These are phyloP conservation scores for Sporothrix brasiliensis DNA, from an alignment of 2,329 filamentous ascomycete genomes.

Conservation along the genomic window DNA sequence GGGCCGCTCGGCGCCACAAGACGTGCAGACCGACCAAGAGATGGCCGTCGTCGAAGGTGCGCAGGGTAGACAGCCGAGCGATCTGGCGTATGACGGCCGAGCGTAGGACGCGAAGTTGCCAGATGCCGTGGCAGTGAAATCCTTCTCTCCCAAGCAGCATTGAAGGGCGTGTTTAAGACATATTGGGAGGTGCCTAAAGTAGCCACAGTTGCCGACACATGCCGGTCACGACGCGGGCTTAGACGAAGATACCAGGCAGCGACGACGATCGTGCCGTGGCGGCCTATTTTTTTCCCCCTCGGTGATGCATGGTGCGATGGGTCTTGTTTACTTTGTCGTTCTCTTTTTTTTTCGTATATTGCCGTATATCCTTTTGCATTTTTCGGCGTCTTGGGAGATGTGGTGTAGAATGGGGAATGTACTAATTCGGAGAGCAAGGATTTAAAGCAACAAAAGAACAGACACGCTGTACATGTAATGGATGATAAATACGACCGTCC, in stretches of 20 bases:
- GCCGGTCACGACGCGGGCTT: background rate
- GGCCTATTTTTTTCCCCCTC: constrained; percentile 5
- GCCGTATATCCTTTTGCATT: constrained; percentile 30
- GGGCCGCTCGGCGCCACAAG: background rate
- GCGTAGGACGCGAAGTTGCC: background rate
- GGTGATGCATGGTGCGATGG: constrained; percentile 1
- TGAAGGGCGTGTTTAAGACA: background rate
- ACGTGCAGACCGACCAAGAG: constrained; percentile 6
- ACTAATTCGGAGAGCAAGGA: background rate
- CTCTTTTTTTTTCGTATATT: constrained; percentile 1
- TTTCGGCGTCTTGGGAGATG: constrained; percentile 13
- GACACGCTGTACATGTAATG: background rate
- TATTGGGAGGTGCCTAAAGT: background rate
- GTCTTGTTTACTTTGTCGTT: background rate
- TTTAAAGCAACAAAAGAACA: constrained; percentile 1
- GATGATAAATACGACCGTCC: constrained; percentile 4
- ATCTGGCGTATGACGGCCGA: background rate
- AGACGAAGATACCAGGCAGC: background rate
- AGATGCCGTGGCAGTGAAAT: background rate
- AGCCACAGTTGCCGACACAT: background rate
- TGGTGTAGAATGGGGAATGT: background rate
- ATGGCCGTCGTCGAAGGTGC: constrained; percentile 2
- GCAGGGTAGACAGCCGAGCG: background rate
- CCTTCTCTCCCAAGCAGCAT: background rate
- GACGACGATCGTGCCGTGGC: background rate